phyloP scores from a whole-genome alignment of 805 yeast genomes.

The Cyberlindnera japonica region DNA sequence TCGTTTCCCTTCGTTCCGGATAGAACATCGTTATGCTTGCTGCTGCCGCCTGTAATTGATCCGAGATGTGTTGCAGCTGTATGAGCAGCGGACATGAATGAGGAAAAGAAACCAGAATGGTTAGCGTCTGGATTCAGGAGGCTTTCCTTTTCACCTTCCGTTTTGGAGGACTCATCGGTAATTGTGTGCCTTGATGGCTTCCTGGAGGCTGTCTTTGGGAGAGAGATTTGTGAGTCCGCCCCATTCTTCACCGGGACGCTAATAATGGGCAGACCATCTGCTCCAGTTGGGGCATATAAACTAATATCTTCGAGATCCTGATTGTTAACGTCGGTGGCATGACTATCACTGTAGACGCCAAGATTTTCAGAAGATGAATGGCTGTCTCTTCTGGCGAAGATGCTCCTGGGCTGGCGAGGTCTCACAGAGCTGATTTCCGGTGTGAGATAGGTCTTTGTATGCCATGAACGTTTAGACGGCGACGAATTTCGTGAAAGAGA shows the following conservation, averaged over 20 bases:
- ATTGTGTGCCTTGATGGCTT: background rate
- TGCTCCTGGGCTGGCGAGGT: conserved; percentile 6
- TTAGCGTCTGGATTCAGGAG: background rate
- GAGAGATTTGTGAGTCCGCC: background rate
- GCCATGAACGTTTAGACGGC: background rate
- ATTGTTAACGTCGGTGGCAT: background rate
- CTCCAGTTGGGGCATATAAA: background rate
- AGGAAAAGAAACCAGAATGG: conserved; percentile 37
- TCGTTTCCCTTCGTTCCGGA: background rate
- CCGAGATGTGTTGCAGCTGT: conserved; percentile 35
- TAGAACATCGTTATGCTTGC: background rate
- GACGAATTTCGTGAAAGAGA: background rate
- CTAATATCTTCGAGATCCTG: too few relatives aligned
- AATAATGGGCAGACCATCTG: background rate
- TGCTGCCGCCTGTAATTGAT: conserved; percentile 12
- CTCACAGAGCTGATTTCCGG: conserved; percentile 13
- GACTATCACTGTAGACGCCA: background rate
- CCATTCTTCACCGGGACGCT: conserved; percentile 1
- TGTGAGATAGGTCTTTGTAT: conserved; percentile 8
- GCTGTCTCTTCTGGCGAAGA: conserved; percentile 8
- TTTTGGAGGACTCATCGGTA: background rate
- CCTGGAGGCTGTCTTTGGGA: background rate
- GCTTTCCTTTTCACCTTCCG: background rate
- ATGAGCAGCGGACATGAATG: conserved; percentile 45
- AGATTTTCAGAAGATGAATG: background rate